A percentile compares a stretch with the other conserved stretches of the same genome.
Evolutionary conservation across 75 land plant genomes (phyloP).

Genomic region (Larix kaempferi): DNA sequence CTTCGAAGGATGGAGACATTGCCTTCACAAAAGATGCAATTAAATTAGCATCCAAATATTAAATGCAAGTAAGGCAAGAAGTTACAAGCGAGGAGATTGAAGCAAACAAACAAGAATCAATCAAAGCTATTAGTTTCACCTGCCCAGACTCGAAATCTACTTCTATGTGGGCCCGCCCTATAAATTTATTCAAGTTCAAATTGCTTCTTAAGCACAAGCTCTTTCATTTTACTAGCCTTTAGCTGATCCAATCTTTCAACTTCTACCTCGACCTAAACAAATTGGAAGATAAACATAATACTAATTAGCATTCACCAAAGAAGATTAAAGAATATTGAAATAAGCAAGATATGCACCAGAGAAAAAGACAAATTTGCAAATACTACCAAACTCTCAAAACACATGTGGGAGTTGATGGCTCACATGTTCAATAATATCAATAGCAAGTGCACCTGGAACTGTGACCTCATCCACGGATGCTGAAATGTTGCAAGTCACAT

Average conservation of each 20-base stretch:
- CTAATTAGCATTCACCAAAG: background rate
- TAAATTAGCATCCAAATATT: background rate
- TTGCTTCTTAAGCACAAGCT: conserved; percentile 87
- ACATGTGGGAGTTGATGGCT: conserved; percentile 55
- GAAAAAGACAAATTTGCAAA: background rate
- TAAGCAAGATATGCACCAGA: background rate
- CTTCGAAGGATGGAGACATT: conserved; percentile 88
- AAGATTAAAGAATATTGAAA: background rate
- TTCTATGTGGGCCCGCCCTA: conserved; percentile 85
- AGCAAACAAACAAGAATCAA: conserved; percentile 66
- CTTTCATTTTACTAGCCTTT: conserved; percentile 94
- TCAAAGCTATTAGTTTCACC: conserved; percentile 66
- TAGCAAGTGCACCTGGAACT: conserved; percentile 42
- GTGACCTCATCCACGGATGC: conserved; percentile 68
- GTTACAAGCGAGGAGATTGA: background rate
- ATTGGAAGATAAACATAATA: background rate
- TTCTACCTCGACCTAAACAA: conserved; percentile 79
- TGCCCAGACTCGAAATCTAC: conserved; percentile 72
- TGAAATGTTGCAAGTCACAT: conserved; percentile 79
- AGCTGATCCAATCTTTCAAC: conserved; percentile 88
- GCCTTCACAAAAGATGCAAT: conserved; percentile 16
- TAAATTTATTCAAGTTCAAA: conserved; percentile 88
- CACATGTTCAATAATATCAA: conserved; percentile 70
- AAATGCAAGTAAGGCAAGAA: conserved; percentile 7
- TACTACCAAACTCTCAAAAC: background rate